Evolutionary conservation across 2,329 filamentous ascomycete genomes (phyloP).

Genomic region (Colletotrichum orchidophilum): DNA sequence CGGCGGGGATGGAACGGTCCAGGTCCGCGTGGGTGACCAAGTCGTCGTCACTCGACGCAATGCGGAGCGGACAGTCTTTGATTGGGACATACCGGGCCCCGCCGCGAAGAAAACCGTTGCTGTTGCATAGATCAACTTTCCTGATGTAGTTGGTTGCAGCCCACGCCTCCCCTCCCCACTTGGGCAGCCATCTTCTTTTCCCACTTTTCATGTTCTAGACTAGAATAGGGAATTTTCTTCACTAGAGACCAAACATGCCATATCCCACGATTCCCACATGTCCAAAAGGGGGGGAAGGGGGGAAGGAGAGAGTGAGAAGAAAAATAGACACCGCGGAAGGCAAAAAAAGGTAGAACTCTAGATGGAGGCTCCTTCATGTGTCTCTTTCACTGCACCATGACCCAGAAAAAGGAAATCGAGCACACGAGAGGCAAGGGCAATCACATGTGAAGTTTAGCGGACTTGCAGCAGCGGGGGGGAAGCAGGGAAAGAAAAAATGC

Average conservation of each 20-base stretch:
- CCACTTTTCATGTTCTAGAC: not conserved
- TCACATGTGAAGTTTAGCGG: not conserved
- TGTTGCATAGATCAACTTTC: not conserved
- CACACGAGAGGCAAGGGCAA: not conserved
- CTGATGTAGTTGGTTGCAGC: too few relatives aligned
- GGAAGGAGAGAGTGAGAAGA: too few relatives aligned
- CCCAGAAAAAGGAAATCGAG: not conserved
- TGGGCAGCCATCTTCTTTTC: not conserved
- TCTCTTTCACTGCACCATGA: not conserved
- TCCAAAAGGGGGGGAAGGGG: not conserved
- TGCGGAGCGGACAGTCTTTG: conserved; percentile 61
- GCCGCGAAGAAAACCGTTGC: conserved; percentile 6
- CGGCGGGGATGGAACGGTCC: conserved; percentile 35
- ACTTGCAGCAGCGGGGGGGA: not conserved
- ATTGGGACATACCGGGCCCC: conserved; percentile 52
- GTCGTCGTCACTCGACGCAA: conserved; percentile 61
- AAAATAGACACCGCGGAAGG: not conserved
- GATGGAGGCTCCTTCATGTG: not conserved
- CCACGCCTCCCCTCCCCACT: not conserved
- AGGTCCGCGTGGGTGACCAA: conserved; percentile 64
- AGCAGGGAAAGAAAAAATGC: not conserved
- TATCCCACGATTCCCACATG: not conserved
- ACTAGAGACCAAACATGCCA: not conserved
- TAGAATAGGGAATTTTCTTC: not conserved
- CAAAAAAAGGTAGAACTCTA: not conserved